These are phyloP conservation scores for Stephania yunnanensis DNA, from an alignment of 164 flowering plant genomes.

Conservation along the genomic window DNA sequence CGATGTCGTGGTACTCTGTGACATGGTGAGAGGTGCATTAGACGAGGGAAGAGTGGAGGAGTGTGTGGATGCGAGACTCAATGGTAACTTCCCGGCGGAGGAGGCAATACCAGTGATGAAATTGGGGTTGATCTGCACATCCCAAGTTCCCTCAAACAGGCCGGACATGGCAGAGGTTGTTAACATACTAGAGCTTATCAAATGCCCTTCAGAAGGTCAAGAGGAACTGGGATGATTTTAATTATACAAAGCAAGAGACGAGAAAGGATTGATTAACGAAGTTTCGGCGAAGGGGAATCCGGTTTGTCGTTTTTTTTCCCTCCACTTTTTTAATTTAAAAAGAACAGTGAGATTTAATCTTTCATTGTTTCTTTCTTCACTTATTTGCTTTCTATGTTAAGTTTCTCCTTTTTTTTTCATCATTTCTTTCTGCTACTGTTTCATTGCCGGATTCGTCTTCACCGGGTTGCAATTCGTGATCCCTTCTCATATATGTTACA, in stretches of 20 bases:
- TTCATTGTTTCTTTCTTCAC: conserved; percentile 13
- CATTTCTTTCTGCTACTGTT: conserved; percentile 11
- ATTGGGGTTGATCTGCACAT: conserved; percentile 83
- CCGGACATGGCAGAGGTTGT: conserved; percentile 95
- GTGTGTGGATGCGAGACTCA: conserved; percentile 61
- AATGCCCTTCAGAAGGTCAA: conserved; percentile 71
- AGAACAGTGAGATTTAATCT: conserved; percentile 15
- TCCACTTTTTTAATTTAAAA: conserved; percentile 11
- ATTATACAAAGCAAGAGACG: conserved; percentile 8
- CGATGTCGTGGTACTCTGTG: conserved; percentile 83
- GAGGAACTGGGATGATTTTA: conserved; percentile 40
- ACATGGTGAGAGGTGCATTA: conserved; percentile 76
- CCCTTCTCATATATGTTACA: conserved; percentile 12
- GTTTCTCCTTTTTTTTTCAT: conserved; percentile 3
- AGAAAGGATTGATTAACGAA: conserved; percentile 11
- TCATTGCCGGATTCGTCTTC: conserved; percentile 66
- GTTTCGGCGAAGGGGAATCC: conserved; percentile 69
- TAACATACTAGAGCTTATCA: conserved; percentile 76
- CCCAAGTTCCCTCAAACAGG: conserved; percentile 91
- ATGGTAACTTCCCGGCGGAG: conserved; percentile 64
- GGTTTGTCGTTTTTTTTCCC: conserved; percentile 25
- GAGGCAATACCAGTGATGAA: conserved; percentile 84
- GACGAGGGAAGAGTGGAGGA: conserved; percentile 79
- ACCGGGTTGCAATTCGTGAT: conserved; percentile 46
- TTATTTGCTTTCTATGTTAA: conserved; percentile 10